Evolutionary conservation across 2,329 filamentous ascomycete genomes (phyloP).

Genomic region (Neonectria sp.): DNA sequence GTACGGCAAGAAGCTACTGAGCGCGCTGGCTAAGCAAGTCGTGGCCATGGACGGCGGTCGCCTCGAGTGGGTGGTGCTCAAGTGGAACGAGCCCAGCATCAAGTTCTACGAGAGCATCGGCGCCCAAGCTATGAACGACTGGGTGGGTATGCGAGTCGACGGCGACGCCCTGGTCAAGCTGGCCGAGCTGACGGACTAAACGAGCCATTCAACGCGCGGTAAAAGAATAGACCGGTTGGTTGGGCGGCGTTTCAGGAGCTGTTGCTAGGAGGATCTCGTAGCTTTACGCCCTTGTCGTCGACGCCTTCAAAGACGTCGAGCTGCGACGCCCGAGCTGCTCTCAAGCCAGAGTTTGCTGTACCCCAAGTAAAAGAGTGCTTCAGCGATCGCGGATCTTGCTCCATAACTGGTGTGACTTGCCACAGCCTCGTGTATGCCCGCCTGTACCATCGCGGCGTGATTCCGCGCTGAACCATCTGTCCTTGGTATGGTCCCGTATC

Average conservation of each 20-base stretch:
- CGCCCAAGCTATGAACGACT: constrained; percentile 77
- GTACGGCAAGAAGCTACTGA: constrained; percentile 84
- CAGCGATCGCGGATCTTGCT: constrained; percentile 50
- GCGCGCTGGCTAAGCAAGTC: constrained; percentile 84
- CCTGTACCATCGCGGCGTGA: constrained; percentile 60
- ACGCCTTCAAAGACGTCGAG: constrained; percentile 65
- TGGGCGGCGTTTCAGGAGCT: constrained; percentile 4
- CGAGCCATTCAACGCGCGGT: background rate
- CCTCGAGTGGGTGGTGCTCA: constrained; percentile 92
- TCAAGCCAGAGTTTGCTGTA: constrained; percentile 41
- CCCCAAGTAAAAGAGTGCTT: constrained; percentile 65
- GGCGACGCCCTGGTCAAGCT: constrained; percentile 75
- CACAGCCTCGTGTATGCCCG: constrained; percentile 65
- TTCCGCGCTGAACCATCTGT: constrained; percentile 49
- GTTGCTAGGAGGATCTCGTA: constrained; percentile 2
- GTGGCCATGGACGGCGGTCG: constrained; percentile 79
- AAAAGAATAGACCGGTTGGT: background rate
- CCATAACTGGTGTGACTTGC: constrained; percentile 61
- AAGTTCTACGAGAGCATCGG: constrained; percentile 85
- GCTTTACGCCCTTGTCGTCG: constrained; percentile 48
- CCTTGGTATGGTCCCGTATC: constrained; percentile 57
- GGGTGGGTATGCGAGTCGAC: constrained; percentile 83
- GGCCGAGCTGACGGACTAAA: constrained; percentile 59
- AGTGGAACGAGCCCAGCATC: constrained; percentile 94
- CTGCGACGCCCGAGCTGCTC: constrained; percentile 52